Percentiles rank a stretch among this genome's conserved stretches.
phyloP scores from a whole-genome alignment of 2,329 filamentous ascomycete species.

The Pezicula neosporulosa region DNA sequence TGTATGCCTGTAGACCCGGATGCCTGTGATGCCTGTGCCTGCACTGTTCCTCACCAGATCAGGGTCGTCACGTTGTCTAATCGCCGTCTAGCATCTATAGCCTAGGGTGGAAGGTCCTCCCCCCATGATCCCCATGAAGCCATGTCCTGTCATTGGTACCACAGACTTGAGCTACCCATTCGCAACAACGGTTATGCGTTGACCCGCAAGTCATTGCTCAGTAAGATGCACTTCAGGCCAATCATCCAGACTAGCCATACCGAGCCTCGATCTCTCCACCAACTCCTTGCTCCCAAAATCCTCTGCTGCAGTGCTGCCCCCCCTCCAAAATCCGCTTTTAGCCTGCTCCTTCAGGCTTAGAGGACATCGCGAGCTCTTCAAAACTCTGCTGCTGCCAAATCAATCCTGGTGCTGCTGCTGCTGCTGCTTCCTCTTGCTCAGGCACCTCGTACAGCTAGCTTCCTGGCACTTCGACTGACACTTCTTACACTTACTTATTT shows the following conservation, averaged over 20 bases:
- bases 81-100: not conserved
- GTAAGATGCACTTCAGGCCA: conserved; percentile 17
- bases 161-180: conserved; percentile 9
- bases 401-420: too few relatives aligned
- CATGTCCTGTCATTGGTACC: conserved; percentile 12
- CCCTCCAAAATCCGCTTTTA: not conserved
- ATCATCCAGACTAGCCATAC: conserved; percentile 18
- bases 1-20: too few relatives aligned
- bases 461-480: too few relatives aligned
- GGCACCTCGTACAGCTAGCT: too few relatives aligned
- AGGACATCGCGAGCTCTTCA: not conserved
- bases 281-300: conserved; percentile 11
- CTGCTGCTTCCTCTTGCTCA: too few relatives aligned
- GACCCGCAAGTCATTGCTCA: conserved; percentile 19
- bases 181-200: conserved; percentile 26
- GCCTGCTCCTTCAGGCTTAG: not conserved
- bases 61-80: conserved; percentile 15
- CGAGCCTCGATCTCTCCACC: conserved; percentile 27
- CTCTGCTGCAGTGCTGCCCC: not conserved
- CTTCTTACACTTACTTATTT: too few relatives aligned
- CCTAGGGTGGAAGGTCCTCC: not conserved
- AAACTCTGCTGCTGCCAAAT: too few relatives aligned
- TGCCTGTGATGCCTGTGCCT: too few relatives aligned
- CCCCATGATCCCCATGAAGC: conserved; percentile 1
- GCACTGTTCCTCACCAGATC: not conserved